Percentiles rank a stretch among this genome's conserved stretches.
These are phyloP conservation scores for Dioscorea cayenensis DNA, from an alignment of 116 monocot genomes.

Conservation along the genomic window DNA sequence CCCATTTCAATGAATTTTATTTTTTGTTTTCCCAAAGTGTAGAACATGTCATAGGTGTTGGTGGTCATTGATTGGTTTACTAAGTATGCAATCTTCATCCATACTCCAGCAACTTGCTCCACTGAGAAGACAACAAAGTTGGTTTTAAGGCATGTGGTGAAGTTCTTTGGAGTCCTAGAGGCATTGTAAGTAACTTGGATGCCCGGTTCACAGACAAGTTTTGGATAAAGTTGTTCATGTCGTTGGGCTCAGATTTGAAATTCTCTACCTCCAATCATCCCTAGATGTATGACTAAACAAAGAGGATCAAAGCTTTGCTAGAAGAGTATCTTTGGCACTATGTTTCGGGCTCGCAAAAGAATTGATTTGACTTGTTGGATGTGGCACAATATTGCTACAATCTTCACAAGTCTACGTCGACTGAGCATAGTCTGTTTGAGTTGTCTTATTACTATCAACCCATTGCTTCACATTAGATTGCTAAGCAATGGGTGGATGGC, in stretches of 20 bases:
- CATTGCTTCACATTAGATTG: too few species aligned
- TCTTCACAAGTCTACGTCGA: not conserved
- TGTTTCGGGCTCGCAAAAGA: not conserved
- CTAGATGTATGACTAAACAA: constrained; percentile 1
- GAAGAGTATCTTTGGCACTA: constrained; percentile 7
- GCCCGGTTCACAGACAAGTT: not conserved
- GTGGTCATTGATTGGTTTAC: constrained; percentile 4
- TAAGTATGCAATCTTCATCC: constrained; percentile 1
- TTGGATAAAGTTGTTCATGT: constrained; percentile 1
- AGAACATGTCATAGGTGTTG: not conserved
- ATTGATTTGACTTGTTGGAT: not conserved
- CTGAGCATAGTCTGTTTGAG: constrained; percentile 1
- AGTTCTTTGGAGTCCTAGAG: constrained; percentile 1
- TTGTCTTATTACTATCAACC: not conserved
- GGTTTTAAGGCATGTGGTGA: constrained; percentile 6
- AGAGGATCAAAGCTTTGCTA: not conserved
- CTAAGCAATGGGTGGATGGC: too few species aligned
- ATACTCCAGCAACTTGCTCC: not conserved
- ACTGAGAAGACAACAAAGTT: not conserved
- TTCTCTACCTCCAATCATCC: constrained; percentile 19
- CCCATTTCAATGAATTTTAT: not conserved
- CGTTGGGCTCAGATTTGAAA: not conserved
- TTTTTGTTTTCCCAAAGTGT: not conserved
- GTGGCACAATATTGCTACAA: constrained; percentile 4
- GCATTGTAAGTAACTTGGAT: constrained; percentile 12